phyloP scores from a whole-genome alignment of 352 stramenopile genomes.

The Phytophthora citricola region DNA sequence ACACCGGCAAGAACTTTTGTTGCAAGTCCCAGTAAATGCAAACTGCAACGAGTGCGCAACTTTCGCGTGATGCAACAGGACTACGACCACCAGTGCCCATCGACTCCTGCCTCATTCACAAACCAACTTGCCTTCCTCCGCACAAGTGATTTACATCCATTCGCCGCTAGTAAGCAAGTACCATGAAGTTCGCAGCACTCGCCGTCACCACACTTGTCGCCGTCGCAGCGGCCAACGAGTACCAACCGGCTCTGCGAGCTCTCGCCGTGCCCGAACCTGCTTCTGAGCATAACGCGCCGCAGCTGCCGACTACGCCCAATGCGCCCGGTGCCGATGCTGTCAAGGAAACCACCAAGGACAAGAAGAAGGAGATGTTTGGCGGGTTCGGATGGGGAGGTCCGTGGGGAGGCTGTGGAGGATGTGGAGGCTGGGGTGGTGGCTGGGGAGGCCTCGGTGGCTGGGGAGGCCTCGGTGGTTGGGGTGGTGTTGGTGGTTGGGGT shows the following conservation, averaged over 20 bases:
- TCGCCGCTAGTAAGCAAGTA: neutral
- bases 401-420: slow-evolving; percentile 9
- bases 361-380: slow-evolving; percentile 11
- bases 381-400: slow-evolving; percentile 6
- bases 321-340: neutral
- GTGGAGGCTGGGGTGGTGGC: neutral
- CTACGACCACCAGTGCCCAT: neutral
- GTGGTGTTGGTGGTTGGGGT: neutral
- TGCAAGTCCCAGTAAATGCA: no score
- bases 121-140: neutral
- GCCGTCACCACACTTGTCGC: slow-evolving; percentile 9
- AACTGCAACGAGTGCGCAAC: no score
- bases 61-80: no score
- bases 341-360: neutral
- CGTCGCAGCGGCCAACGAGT: slow-evolving; percentile 1
- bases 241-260: slow-evolving; percentile 7
- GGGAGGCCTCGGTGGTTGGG: slow-evolving; percentile 10
- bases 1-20: no score
- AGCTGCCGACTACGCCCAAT: neutral
- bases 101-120: neutral
- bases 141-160: neutral
- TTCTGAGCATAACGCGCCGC: neutral
- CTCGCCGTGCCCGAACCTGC: slow-evolving; percentile 5
- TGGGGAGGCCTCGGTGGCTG: slow-evolving; percentile 8
- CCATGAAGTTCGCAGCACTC: slow-evolving; percentile 5